phyloP scores from a whole-genome alignment of 2,329 filamentous ascomycete species.

The Colletotrichum filicis region DNA sequence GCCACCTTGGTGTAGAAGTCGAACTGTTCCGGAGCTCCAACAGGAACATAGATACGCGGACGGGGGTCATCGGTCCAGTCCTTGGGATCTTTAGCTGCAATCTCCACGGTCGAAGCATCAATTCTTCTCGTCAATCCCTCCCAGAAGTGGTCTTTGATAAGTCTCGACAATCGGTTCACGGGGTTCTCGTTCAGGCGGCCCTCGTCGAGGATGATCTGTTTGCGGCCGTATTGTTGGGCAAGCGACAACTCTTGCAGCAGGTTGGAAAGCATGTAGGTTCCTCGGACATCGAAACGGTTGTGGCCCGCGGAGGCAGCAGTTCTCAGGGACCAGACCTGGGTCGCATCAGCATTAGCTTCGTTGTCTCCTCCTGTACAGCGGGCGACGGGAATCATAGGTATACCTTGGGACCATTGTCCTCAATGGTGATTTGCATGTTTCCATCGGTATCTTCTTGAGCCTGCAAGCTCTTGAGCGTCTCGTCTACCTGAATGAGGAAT shows the following conservation, averaged over 20 bases:
- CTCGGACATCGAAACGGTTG: conserved; percentile 90
- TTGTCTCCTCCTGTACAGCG: neutral
- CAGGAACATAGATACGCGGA: conserved; percentile 91
- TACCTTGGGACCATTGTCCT: conserved; percentile 93
- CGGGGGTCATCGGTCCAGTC: conserved; percentile 93
- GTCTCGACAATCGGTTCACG: conserved; percentile 84
- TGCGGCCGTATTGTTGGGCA: conserved; percentile 89
- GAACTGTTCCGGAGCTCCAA: conserved; percentile 85
- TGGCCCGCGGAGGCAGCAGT: conserved; percentile 88
- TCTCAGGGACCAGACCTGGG: conserved; percentile 80
- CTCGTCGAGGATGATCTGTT: conserved; percentile 91
- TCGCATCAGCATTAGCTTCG: conserved; percentile 24
- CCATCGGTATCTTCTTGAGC: conserved; percentile 91
- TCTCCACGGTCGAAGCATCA: conserved; percentile 86
- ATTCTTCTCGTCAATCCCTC: conserved; percentile 89
- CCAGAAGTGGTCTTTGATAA: conserved; percentile 95
- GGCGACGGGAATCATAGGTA: conserved; percentile 16
- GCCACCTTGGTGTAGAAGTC: conserved; percentile 90
- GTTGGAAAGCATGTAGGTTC: conserved; percentile 98
- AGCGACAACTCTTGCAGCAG: conserved; percentile 93
- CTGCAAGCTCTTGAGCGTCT: conserved; percentile 81
- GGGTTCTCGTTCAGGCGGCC: conserved; percentile 94
- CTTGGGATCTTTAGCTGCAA: conserved; percentile 90
- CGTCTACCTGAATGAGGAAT: conserved; percentile 88
- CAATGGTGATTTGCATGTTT: conserved; percentile 98